phyloP scores from a whole-genome alignment of 768 basidiomycete genomes.

The Xanthoconium stramineum region DNA sequence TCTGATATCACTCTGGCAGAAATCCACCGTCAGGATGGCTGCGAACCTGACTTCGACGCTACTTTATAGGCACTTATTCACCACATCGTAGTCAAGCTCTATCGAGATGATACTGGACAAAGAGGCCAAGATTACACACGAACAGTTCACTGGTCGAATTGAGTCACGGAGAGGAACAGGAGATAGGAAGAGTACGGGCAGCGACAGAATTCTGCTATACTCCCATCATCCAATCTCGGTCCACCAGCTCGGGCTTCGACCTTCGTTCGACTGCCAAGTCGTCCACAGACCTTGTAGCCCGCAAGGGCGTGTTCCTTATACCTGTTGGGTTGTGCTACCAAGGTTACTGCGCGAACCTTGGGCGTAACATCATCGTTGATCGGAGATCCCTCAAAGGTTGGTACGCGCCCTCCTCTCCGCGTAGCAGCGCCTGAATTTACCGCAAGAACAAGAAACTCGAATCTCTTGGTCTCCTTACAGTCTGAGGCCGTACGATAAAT shows the following conservation, averaged over 20 bases:
- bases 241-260: constrained; percentile 82
- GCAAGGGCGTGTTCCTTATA: constrained; percentile 85
- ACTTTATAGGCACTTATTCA: too few relatives aligned
- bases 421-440: not conserved
- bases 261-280: constrained; percentile 85
- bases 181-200: constrained; percentile 54
- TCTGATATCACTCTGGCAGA: constrained; percentile 45
- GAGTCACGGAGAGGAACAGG: constrained; percentile 86
- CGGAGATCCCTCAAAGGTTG: constrained; percentile 83
- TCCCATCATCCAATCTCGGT: constrained; percentile 93
- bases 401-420: not conserved
- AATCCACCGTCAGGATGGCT: constrained; percentile 71
- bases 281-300: constrained; percentile 74
- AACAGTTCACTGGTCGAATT: constrained; percentile 78
- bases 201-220: constrained; percentile 91
- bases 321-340: constrained; percentile 89
- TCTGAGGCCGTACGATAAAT: constrained; percentile 69
- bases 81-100: constrained; percentile 83
- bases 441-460: constrained; percentile 89
- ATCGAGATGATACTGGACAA: constrained; percentile 90
- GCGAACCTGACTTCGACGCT: constrained; percentile 83
- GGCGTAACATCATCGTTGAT: constrained; percentile 92
- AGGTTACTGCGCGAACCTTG: constrained; percentile 89
- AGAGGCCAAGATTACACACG: constrained; percentile 88
- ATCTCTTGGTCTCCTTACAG: constrained; percentile 74